Conservation (phyloP, 1,284 basidiomycete genomes). For the Schizophyllum amplum region DNA sequence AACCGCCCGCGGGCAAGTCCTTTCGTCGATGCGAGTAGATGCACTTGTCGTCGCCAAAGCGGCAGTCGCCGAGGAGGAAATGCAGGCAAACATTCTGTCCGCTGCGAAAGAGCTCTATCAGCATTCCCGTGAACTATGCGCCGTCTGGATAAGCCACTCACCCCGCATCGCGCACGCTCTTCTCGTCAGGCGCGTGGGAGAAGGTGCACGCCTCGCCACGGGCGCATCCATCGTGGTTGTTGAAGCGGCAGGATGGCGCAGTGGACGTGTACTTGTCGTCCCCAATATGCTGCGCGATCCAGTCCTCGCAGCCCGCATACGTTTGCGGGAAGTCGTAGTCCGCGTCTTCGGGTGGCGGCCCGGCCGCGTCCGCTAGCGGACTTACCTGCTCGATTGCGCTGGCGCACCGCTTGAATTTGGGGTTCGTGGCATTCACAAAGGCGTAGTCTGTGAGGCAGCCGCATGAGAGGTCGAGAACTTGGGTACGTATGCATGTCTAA, state of each 20-base stretch:
- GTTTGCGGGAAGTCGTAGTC: neutral
- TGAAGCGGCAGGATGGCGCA: constrained; percentile 24
- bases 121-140: neutral
- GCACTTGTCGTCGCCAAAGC: constrained; percentile 23
- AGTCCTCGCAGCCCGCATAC: neutral
- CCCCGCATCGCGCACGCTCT: constrained; percentile 33
- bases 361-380: neutral
- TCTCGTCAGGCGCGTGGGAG: constrained; percentile 30
- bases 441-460: neutral
- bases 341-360: neutral
- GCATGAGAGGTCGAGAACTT: neutral
- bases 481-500: neutral
- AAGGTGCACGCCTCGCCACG: constrained; percentile 23
- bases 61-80: constrained; percentile 27
- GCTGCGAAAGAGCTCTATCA: neutral
- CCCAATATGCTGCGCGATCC: neutral
- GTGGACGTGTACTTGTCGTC: neutral
- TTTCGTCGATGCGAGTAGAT: constrained; percentile 24
- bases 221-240: constrained; percentile 30
- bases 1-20: constrained; percentile 4
- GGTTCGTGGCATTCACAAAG: neutral
- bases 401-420: neutral
- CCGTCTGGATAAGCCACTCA: constrained; percentile 14
- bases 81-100: constrained; percentile 32
- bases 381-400: neutral